Base-by-base conservation (phyloP, 352 stramenopile genomes). In the Globisporangium carolinianum region DNA sequence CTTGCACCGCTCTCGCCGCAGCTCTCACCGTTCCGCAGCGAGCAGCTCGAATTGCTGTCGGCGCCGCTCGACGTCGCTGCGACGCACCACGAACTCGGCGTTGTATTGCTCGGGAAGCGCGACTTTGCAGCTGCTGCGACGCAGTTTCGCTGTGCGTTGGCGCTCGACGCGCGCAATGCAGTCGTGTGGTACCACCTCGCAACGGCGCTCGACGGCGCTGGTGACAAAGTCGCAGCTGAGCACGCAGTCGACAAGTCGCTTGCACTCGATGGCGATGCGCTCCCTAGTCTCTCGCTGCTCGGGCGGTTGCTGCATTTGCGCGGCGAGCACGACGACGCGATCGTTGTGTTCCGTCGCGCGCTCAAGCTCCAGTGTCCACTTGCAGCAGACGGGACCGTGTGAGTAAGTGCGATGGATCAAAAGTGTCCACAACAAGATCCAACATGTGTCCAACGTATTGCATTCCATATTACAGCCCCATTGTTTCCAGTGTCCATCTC, bases 241-340 rank as follows among this genome's bases (percentile, higher is more conserved):
- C 63, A 69, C 15, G 79, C 79, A 17, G 72, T 87, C 11, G 68
- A 76, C 4, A 65, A 71, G 53, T 69, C 79, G 3, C 47, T 89
- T 14, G 62, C 69, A 39, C 63, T 83, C 47, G 71, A 86, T 14
- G 65, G 68, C 15, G 50, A 67, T 5, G 85, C 75, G 18, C 65
- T 87, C 15, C 64, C 73, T n/a, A 75, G 75, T 1, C 56, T 89
- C 1, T 89, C 76, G 17, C 62, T 89, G 6, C 57, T 87, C 2
- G 79, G 79, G 0, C 85, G 85, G 43, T 59, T 89, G 56, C 64
- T 89, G 55, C 76, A 89, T 50, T 47, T 75, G 35, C 71, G 77
- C 8, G 79, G 79, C 12, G 73, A 87, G 39, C 79, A 89, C 43
- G 79, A 89, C 37, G 75, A 89, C 55, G 79, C 79, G 2, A 89